A percentile compares a stretch with the other conserved stretches of the same genome.
Evolutionary conservation across 2,329 filamentous ascomycete species (phyloP).

Genomic region (Ophiocordyceps polyrhachis-furcata): DNA sequence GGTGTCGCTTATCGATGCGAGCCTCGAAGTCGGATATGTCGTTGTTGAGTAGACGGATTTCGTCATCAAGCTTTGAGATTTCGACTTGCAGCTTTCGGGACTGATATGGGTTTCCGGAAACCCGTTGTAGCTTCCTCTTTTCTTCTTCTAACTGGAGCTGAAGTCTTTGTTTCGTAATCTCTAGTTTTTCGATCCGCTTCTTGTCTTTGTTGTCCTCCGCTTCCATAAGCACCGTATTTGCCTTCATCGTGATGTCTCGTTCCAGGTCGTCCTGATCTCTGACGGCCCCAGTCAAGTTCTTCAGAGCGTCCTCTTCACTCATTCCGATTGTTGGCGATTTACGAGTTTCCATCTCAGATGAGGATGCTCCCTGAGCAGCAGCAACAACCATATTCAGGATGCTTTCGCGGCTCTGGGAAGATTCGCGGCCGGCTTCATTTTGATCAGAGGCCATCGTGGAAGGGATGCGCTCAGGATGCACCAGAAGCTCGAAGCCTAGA

Average conservation of each 20-base stretch:
- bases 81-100: constrained; percentile 43
- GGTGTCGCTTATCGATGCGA: constrained; percentile 60
- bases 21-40: constrained; percentile 67
- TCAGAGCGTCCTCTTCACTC: constrained; percentile 42
- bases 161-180: constrained; percentile 36
- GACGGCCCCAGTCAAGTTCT: constrained; percentile 46
- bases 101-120: constrained; percentile 25
- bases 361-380: constrained; percentile 10
- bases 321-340: constrained; percentile 11
- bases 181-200: constrained; percentile 41
- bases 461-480: background rate
- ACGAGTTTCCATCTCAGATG: background rate
- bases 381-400: constrained; percentile 13
- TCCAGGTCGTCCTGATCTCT: constrained; percentile 83
- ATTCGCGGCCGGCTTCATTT: background rate
- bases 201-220: constrained; percentile 44
- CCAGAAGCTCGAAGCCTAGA: background rate
- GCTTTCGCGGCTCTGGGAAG: constrained; percentile 6
- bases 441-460: background rate
- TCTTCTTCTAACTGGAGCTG: constrained; percentile 43
- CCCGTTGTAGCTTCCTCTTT: constrained; percentile 25
- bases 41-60: constrained; percentile 43
- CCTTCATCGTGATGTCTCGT: constrained; percentile 56
- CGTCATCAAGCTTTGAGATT: constrained; percentile 44
- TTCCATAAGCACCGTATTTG: constrained; percentile 38